Percentiles rank a stretch among this genome's conserved stretches.
These are phyloP conservation scores for Cladophialophora psammophila DNA, from an alignment of 2,329 filamentous ascomycete species.

Conservation along the genomic window DNA sequence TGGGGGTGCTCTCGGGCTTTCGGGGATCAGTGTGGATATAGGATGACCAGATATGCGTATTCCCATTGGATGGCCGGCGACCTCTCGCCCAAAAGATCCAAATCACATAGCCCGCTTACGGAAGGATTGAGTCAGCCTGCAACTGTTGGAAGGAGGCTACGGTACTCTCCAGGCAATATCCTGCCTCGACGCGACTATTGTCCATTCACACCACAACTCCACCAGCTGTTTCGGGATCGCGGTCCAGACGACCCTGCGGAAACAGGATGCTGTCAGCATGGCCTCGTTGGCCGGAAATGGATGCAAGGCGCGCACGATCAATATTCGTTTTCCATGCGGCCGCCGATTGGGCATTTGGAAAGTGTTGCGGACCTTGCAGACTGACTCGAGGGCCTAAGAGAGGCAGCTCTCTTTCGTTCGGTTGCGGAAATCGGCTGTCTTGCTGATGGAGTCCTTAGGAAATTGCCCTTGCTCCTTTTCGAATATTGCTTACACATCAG, in stretches of 20 bases:
- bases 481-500: slow-evolving; percentile 10
- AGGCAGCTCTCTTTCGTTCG: slow-evolving; percentile 7
- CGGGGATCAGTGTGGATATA: slow-evolving; percentile 14
- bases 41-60: neutral
- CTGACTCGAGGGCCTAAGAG: neutral
- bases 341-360: slow-evolving; percentile 13
- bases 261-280: slow-evolving; percentile 11
- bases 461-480: neutral
- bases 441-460: neutral
- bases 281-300: slow-evolving; percentile 1
- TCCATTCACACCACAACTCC: slow-evolving; percentile 8
- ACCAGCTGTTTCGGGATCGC: slow-evolving; percentile 11
- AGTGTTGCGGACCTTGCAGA: slow-evolving; percentile 9
- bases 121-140: slow-evolving; percentile 27
- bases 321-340: slow-evolving; percentile 12
- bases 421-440: slow-evolving; percentile 9
- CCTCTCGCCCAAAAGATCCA: slow-evolving; percentile 6
- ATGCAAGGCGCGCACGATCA: slow-evolving; percentile 14
- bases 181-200: slow-evolving; percentile 8
- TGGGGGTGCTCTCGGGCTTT: slow-evolving; percentile 14
- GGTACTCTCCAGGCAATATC: neutral
- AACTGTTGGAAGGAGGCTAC: neutral
- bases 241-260: slow-evolving; percentile 13
- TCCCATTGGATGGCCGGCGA: slow-evolving; percentile 15
- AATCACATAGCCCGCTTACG: slow-evolving; percentile 20